Evolutionary conservation across 805 yeast species (phyloP).

Genomic region (Monosporozyma aerobia): DNA sequence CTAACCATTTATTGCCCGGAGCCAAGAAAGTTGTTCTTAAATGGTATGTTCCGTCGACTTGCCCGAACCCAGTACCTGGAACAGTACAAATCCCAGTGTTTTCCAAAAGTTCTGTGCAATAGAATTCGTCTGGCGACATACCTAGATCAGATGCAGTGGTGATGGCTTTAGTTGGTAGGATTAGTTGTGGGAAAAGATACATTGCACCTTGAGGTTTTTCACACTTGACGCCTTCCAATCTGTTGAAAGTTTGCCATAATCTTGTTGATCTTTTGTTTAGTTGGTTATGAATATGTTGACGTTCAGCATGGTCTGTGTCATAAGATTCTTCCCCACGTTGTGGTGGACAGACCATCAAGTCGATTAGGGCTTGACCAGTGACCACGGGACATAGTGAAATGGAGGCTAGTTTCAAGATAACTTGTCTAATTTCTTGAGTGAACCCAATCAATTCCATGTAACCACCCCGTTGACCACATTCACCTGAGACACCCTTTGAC

Average conservation of each 20-base stretch:
- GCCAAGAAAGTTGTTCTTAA: conserved; percentile 95
- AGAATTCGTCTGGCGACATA: conserved; percentile 72
- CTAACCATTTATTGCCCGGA: conserved; percentile 87
- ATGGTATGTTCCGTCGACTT: conserved; percentile 80
- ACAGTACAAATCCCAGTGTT: conserved; percentile 92
- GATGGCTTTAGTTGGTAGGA: conserved; percentile 55
- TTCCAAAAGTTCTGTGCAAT: conserved; percentile 77
- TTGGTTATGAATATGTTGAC: conserved; percentile 49
- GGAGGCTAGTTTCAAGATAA: conserved; percentile 77
- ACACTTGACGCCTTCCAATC: conserved; percentile 76
- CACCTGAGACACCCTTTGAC: conserved; percentile 95
- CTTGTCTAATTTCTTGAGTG: conserved; percentile 53
- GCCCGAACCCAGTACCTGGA: conserved; percentile 97
- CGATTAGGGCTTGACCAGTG: conserved; percentile 88
- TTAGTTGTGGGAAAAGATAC: conserved; percentile 84
- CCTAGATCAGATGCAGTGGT: conserved; percentile 48
- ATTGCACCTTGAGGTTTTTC: conserved; percentile 94
- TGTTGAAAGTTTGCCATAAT: conserved; percentile 60
- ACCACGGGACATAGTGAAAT: conserved; percentile 92
- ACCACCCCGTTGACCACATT: conserved; percentile 99
- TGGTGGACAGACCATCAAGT: conserved; percentile 92
- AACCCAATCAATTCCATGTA: conserved; percentile 92
- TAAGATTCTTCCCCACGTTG: conserved; percentile 64
- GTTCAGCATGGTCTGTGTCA: conserved; percentile 55
- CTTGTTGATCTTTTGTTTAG: conserved; percentile 53